A percentile compares a stretch with the other conserved stretches of the same genome.
Conservation (phyloP, 2,329 filamentous ascomycete genomes). For the Stagonosporopsis rhizophila region DNA sequence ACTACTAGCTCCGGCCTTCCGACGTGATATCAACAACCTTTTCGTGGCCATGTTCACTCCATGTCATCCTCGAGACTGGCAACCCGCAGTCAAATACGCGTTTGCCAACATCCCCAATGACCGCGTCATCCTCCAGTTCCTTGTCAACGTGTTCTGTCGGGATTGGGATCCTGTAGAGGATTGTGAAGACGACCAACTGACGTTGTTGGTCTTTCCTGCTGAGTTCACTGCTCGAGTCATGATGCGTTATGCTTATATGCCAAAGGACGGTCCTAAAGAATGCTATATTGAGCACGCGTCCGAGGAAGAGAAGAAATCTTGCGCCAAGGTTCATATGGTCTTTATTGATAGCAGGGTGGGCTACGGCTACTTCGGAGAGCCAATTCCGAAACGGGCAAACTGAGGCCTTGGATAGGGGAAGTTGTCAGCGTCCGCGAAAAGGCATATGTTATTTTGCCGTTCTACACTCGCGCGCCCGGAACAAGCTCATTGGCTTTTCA, state of each 20-base stretch:
- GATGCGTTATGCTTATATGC: not conserved
- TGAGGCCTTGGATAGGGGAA: too few species aligned
- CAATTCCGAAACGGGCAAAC: too few species aligned
- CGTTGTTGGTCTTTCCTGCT: not conserved
- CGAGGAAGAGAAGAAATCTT: not conserved
- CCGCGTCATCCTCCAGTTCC: not conserved
- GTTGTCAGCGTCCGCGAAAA: not conserved
- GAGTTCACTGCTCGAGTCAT: not conserved
- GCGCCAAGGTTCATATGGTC: not conserved
- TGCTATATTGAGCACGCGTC: not conserved
- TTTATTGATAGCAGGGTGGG: not conserved
- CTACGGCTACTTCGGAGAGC: not conserved
- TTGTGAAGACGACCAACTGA: too few species aligned
- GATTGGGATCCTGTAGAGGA: too few species aligned
- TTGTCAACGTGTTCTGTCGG: not conserved
- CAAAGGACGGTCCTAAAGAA: not conserved
- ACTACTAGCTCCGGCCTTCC: not conserved
- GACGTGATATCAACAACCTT: not conserved
- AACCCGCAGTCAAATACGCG: not conserved
- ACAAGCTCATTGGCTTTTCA: constrained; percentile 32
- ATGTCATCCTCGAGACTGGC: too few species aligned
- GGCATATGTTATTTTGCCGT: not conserved
- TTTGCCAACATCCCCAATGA: not conserved
- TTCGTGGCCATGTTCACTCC: not conserved
- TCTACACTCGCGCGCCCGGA: too few species aligned